Evolutionary conservation across 441 rosid species (phyloP).

Genomic region (Gossypium laxum): DNA sequence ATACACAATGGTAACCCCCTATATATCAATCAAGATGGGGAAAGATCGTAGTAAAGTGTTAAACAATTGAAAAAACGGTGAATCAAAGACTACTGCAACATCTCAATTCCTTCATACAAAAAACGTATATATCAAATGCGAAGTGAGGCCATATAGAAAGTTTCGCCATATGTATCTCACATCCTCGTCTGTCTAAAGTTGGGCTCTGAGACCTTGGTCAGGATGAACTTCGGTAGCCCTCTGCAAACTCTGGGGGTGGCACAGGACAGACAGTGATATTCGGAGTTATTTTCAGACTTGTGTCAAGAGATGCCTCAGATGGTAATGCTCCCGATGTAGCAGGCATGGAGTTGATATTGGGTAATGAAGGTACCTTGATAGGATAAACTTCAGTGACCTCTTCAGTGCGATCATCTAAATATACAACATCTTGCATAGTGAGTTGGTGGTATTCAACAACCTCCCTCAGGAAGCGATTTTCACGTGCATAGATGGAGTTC

Average conservation of each 20-base stretch:
- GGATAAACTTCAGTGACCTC: conserved; percentile 66
- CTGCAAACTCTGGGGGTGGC: conserved; percentile 19
- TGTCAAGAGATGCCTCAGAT: conserved; percentile 13
- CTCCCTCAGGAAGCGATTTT: conserved; percentile 60
- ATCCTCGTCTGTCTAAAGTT: not conserved
- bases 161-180: not conserved
- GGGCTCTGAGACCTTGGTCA: not conserved
- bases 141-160: not conserved
- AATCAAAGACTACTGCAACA: not conserved
- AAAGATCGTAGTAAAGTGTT: not conserved
- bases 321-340: conserved; percentile 10
- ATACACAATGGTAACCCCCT: not conserved
- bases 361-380: conserved; percentile 27
- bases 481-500: conserved; percentile 49
- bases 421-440: conserved; percentile 61
- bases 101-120: not conserved
- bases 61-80: not conserved
- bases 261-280: conserved; percentile 16
- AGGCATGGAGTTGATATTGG: conserved; percentile 18
- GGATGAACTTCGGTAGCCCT: conserved; percentile 9
- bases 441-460: conserved; percentile 63
- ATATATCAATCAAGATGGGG: not conserved
- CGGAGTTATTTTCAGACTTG: not conserved
- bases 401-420: conserved; percentile 54
- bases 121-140: not conserved